These are phyloP conservation scores for Schizonepeta tenuifolia DNA, from an alignment of 257 asterid genomes.

Conservation along the genomic window DNA sequence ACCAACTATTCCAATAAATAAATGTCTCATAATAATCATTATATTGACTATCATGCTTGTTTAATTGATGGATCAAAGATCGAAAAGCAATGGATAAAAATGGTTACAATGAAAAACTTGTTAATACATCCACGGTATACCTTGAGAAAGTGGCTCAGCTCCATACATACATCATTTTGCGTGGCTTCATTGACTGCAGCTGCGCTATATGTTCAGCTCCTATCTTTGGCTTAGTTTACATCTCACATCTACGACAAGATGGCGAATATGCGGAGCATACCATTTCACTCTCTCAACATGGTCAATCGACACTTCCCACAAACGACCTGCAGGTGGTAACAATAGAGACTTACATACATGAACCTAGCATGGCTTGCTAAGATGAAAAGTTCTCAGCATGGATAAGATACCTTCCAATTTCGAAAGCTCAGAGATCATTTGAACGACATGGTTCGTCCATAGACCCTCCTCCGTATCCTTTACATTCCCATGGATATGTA, in stretches of 20 bases:
- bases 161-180: too few species aligned
- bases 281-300: constrained; percentile 92
- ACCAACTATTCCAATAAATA: not conserved
- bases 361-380: not conserved
- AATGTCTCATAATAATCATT: not conserved
- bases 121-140: too few species aligned
- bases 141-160: too few species aligned
- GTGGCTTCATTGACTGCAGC: not conserved
- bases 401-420: constrained; percentile 58
- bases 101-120: not conserved
- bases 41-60: too few species aligned
- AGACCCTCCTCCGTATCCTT: constrained; percentile 74
- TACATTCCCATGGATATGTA: constrained; percentile 88
- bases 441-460: constrained; percentile 62
- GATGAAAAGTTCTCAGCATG: not conserved
- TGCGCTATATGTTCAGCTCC: not conserved
- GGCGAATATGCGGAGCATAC: constrained; percentile 95
- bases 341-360: not conserved
- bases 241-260: constrained; percentile 79
- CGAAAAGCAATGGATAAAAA: not conserved
- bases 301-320: constrained; percentile 69
- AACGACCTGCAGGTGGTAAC: constrained; percentile 51
- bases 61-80: not conserved
- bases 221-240: constrained; percentile 47
- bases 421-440: constrained; percentile 63